These are phyloP conservation scores for Hypoxylon lenormandii DNA, from an alignment of 495 filamentous ascomycete genomes.

Conservation along the genomic window DNA sequence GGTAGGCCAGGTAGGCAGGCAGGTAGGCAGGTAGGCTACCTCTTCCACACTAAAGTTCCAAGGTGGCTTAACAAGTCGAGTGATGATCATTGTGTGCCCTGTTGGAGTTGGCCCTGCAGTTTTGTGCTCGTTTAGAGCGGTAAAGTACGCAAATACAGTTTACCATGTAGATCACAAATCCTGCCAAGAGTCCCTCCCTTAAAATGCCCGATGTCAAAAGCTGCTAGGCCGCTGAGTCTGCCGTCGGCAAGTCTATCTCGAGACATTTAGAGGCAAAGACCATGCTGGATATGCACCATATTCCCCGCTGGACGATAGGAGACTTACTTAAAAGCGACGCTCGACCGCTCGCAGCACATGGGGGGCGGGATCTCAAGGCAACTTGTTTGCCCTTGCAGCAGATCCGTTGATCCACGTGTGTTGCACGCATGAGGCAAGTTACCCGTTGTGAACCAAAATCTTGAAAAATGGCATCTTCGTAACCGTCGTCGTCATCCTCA, in stretches of 20 bases:
- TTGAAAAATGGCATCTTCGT: constrained; percentile 27
- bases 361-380: constrained; percentile 6
- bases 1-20: neutral
- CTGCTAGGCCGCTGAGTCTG: neutral
- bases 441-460: constrained; percentile 21
- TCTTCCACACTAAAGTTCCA: constrained; percentile 9
- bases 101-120: neutral
- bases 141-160: constrained; percentile 10
- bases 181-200: constrained; percentile 14
- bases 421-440: constrained; percentile 13
- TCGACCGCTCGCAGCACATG: constrained; percentile 3
- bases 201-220: constrained; percentile 32
- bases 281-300: neutral
- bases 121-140: constrained; percentile 5
- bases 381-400: constrained; percentile 26
- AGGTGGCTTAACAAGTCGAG: neutral
- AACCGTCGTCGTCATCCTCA: constrained; percentile 27
- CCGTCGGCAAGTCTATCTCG: neutral
- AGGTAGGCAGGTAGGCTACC: neutral
- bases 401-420: constrained; percentile 43
- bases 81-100: constrained; percentile 1
- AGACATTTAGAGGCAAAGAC: neutral
- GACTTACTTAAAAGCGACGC: constrained; percentile 9
- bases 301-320: constrained; percentile 15
- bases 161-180: constrained; percentile 29